phyloP scores from a whole-genome alignment of 805 yeast species.

The Starmerella khaoyaiensis region DNA sequence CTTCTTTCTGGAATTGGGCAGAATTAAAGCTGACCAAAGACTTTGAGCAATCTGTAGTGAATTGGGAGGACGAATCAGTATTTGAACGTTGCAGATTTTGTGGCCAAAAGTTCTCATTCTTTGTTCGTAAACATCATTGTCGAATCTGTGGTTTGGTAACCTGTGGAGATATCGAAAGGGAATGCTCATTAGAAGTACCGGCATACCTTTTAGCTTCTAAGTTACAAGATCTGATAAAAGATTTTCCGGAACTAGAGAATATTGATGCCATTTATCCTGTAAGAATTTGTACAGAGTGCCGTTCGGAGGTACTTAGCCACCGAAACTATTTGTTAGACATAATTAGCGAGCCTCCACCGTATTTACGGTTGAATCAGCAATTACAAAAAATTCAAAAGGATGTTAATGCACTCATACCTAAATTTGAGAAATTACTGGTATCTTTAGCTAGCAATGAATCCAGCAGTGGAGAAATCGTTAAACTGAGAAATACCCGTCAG shows the following conservation, averaged over 20 bases:
- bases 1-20: conserved; percentile 22
- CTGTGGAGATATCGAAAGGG: conserved; percentile 50
- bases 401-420: conserved; percentile 33
- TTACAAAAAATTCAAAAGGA: conserved; percentile 31
- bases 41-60: conserved; percentile 38
- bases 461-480: not conserved
- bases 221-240: conserved; percentile 14
- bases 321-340: conserved; percentile 38
- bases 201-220: conserved; percentile 28
- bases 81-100: conserved; percentile 54
- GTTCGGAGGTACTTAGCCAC: conserved; percentile 44
- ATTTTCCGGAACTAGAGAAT: conserved; percentile 6
- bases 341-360: conserved; percentile 25
- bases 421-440: conserved; percentile 32
- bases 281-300: conserved; percentile 61
- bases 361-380: conserved; percentile 32
- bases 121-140: conserved; percentile 76
- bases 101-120: conserved; percentile 39
- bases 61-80: conserved; percentile 51
- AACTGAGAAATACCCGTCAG: conserved; percentile 26
- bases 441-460: conserved; percentile 26
- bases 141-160: conserved; percentile 73
- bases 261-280: conserved; percentile 24
- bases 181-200: conserved; percentile 66
- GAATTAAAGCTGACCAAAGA: conserved; percentile 25